phyloP scores from a whole-genome alignment of 495 filamentous ascomycete genomes.

The Penicillium subrubescens region DNA sequence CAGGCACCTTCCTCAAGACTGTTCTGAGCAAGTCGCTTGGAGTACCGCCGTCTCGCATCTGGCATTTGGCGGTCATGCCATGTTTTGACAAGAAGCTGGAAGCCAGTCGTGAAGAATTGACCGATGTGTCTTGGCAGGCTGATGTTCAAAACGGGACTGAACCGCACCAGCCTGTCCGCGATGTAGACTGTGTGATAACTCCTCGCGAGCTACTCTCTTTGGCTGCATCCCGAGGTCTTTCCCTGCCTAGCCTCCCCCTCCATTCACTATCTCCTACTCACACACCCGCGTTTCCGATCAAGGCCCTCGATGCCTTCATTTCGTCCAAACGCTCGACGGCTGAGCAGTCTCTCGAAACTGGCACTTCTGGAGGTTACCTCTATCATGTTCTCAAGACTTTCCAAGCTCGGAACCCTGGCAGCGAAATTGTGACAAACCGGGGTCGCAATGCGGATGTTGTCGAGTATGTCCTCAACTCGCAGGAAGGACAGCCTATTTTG shows the following conservation, averaged over 20 bases:
- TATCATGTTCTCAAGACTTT: constrained; percentile 76
- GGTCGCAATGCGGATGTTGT: constrained; percentile 90
- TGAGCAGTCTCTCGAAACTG: constrained; percentile 46
- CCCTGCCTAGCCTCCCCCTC: constrained; percentile 68
- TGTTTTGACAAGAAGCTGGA: constrained; percentile 99
- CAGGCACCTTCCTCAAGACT: constrained; percentile 87
- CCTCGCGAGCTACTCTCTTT: constrained; percentile 88
- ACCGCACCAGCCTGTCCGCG: constrained; percentile 62
- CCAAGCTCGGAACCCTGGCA: constrained; percentile 66
- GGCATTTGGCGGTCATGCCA: constrained; percentile 94
- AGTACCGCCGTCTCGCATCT: constrained; percentile 77
- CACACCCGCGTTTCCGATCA: constrained; percentile 65
- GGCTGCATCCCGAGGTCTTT: constrained; percentile 73
- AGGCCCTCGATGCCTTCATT: constrained; percentile 66
- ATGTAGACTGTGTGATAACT: constrained; percentile 98
- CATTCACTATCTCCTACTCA: constrained; percentile 44
- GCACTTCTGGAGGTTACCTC: constrained; percentile 88
- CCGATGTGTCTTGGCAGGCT: constrained; percentile 69
- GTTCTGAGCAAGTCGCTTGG: constrained; percentile 69
- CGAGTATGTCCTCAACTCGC: constrained; percentile 68
- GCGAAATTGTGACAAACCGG: constrained; percentile 64
- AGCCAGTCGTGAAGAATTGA: constrained; percentile 89
- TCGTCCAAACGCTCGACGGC: constrained; percentile 45
- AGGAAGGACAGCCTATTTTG: constrained; percentile 61
- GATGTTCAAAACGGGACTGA: constrained; percentile 24